Conservation (phyloP, 805 yeast species). For the Debaryomyces hansenii region DNA sequence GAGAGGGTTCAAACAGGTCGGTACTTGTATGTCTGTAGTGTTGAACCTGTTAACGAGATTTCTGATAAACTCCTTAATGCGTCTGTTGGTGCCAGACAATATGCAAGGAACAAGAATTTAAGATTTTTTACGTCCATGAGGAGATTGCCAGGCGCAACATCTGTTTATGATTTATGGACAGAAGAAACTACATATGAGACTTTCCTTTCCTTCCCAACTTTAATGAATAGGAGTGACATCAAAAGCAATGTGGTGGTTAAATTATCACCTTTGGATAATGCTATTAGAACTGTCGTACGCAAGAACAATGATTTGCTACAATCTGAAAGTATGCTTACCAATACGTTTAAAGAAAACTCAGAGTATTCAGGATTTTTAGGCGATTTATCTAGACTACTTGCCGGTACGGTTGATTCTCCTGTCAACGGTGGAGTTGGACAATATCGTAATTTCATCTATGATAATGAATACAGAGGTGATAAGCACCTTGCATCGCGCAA, state of each 20-base stretch:
- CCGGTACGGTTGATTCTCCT: slow-evolving; percentile 90
- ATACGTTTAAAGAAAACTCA: slow-evolving; percentile 51
- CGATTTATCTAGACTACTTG: slow-evolving; percentile 66
- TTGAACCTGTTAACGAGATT: slow-evolving; percentile 63
- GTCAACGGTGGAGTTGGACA: slow-evolving; percentile 91
- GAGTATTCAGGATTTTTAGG: slow-evolving; percentile 51
- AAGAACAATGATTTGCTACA: slow-evolving; percentile 74
- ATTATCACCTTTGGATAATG: slow-evolving; percentile 84
- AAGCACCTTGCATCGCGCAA: slow-evolving; percentile 30
- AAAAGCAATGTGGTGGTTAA: slow-evolving; percentile 46
- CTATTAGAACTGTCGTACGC: slow-evolving; percentile 61
- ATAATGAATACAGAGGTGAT: slow-evolving; percentile 31
- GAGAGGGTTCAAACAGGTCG: slow-evolving; percentile 66
- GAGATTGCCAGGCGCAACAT: slow-evolving; percentile 70
- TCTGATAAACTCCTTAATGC: slow-evolving; percentile 45
- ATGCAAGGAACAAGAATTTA: slow-evolving; percentile 73
- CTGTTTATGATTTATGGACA: slow-evolving; percentile 80
- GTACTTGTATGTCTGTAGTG: slow-evolving; percentile 68
- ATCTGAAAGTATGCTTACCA: slow-evolving; percentile 59
- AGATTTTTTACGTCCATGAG: slow-evolving; percentile 67
- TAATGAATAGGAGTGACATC: slow-evolving; percentile 82
- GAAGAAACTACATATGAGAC: slow-evolving; percentile 84
- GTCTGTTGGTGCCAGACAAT: slow-evolving; percentile 65
- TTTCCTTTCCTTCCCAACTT: slow-evolving; percentile 74
- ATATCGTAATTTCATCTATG: slow-evolving; percentile 66